Percentiles rank a stretch among this genome's conserved stretches.
phyloP scores from a whole-genome alignment of 148 eudicot genomes.

The Fallopia convolvulus region DNA sequence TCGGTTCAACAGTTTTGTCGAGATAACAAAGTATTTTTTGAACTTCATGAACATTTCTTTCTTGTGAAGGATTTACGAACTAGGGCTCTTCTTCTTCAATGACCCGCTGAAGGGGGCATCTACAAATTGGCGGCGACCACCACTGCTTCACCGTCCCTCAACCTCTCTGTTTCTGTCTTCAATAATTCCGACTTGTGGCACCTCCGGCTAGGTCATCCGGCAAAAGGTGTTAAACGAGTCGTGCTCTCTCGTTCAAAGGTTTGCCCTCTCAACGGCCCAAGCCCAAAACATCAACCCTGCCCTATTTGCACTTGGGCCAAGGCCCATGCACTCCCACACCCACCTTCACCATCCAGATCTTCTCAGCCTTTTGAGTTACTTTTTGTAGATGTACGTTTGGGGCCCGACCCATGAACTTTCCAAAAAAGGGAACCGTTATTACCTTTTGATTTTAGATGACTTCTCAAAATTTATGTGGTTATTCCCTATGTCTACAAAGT shows the following conservation, averaged over 20 bases:
- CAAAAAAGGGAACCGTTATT: too few species aligned
- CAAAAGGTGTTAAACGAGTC: fast-evolving
- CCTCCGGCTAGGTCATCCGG: not conserved
- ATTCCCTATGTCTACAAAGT: not conserved
- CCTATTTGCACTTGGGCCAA: not conserved
- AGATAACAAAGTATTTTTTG: not conserved
- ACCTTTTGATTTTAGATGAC: not conserved
- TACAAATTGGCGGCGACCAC: not conserved
- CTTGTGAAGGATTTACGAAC: not conserved
- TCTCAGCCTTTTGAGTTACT: not conserved
- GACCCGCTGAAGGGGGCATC: not conserved
- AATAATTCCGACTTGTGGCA: not conserved
- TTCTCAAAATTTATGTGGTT: not conserved
- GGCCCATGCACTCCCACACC: not conserved
- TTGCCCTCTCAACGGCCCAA: not conserved
- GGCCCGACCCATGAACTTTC: not conserved
- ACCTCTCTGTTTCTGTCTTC: too few species aligned
- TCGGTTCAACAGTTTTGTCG: not conserved
- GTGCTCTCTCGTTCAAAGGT: fast-evolving
- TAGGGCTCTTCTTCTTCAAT: not conserved
- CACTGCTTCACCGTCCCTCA: too few species aligned
- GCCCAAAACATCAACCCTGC: too few species aligned
- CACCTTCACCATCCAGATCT: not conserved
- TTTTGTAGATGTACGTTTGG: constrained; percentile 8
- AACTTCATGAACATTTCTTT: not conserved